Conservation (phyloP, 106 monocot genomes). For the Platanthera zijinensis region DNA sequence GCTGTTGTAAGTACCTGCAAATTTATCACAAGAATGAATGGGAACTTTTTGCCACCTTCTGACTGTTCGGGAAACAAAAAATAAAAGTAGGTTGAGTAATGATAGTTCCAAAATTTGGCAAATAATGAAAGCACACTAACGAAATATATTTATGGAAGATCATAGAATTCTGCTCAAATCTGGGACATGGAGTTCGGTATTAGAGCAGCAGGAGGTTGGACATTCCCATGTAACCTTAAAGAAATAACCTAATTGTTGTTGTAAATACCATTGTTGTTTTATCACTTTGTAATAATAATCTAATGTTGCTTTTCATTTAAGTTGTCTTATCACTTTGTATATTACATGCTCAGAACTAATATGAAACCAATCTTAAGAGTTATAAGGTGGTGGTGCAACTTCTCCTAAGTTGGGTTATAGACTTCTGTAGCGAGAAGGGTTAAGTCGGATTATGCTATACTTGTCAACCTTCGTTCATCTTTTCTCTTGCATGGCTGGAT, state of each 20-base stretch:
- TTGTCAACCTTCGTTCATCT: too few species aligned
- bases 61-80: constrained; percentile 39
- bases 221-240: too few species aligned
- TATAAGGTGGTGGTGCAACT: too few species aligned
- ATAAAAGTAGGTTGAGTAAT: background rate
- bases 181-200: background rate
- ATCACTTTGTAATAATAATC: background rate
- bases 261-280: background rate
- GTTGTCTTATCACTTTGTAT: too few species aligned
- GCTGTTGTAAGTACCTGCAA: constrained; percentile 48
- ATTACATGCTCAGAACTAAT: too few species aligned
- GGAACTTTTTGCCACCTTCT: constrained; percentile 78
- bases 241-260: too few species aligned
- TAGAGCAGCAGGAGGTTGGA: background rate
- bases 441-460: too few species aligned
- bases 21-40: constrained; percentile 84
- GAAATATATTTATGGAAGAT: background rate
- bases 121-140: background rate
- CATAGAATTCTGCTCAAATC: background rate
- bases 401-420: too few species aligned
- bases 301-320: background rate
- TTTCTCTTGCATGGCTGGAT: too few species aligned
- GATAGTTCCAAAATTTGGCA: background rate
- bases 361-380: too few species aligned
- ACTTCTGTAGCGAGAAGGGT: too few species aligned